Percentiles rank a stretch among this genome's conserved stretches.
These are phyloP conservation scores for Crithidia fasciculata DNA, from an alignment of 208 protist species.

Conservation along the genomic window DNA sequence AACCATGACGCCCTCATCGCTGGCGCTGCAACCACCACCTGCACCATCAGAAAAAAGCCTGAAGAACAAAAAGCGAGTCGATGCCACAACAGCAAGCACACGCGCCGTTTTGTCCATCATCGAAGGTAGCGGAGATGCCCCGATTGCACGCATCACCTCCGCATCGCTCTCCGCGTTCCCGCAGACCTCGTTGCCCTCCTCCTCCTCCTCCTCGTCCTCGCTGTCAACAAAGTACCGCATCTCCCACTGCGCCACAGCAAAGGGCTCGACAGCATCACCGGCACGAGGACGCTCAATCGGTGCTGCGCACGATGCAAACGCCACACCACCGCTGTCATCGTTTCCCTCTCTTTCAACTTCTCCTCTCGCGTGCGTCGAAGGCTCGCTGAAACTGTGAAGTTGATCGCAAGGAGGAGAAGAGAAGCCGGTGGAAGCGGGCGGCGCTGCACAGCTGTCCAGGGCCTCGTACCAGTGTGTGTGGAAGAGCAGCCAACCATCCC, in stretches of 20 bases:
- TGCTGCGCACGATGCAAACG: no score
- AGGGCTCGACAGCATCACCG: neutral
- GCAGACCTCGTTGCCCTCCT: neutral
- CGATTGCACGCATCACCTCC: no score
- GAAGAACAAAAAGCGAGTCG: neutral
- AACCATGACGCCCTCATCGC: no score
- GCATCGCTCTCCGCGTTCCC: neutral
- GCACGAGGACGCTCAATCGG: no score
- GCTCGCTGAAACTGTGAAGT: no score
- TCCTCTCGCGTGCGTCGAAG: neutral
- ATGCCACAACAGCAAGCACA: neutral
- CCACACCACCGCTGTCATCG: neutral
- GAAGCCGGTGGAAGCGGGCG: neutral
- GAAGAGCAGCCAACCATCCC: constrained; percentile 43
- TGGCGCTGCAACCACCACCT: no score
- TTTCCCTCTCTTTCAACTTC: neutral
- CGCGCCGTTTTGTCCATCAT: neutral
- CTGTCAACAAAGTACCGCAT: constrained; percentile 26
- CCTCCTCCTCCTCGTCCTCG: constrained; percentile 26
- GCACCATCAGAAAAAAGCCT: no score
- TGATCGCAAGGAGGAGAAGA: neutral
- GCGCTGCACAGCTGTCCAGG: neutral
- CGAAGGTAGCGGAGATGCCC: no score
- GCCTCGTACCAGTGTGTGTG: constrained; percentile 43
- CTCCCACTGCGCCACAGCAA: constrained; percentile 1